Conservation (phyloP, 768 basidiomycete species). For the Coprinopsis cinerea region DNA sequence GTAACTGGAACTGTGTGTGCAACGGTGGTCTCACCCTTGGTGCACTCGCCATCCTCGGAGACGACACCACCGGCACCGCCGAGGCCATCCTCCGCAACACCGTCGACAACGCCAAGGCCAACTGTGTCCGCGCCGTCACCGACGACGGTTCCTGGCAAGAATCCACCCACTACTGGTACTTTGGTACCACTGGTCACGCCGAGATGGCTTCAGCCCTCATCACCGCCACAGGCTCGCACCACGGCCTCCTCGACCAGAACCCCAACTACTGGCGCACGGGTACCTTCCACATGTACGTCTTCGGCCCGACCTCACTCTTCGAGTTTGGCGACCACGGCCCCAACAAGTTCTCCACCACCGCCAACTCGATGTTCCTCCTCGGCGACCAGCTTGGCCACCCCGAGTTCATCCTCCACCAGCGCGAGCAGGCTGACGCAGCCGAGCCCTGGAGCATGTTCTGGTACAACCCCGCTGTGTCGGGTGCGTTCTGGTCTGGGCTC, state of each 20-base stretch:
- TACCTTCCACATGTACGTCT: constrained; percentile 84
- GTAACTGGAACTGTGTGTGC: constrained; percentile 99
- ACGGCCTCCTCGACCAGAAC: constrained; percentile 66
- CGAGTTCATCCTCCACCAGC: constrained; percentile 80
- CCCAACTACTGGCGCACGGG: constrained; percentile 68
- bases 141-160: constrained; percentile 90
- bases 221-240: constrained; percentile 82
- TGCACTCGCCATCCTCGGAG: constrained; percentile 83
- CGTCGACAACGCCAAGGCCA: constrained; percentile 65
- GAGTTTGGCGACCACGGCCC: constrained; percentile 83
- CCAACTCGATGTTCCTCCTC: constrained; percentile 83
- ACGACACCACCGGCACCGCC: constrained; percentile 74
- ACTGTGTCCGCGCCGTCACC: constrained; percentile 61
- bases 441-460: constrained; percentile 89
- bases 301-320: constrained; percentile 82
- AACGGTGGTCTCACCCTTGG: constrained; percentile 87
- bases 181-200: constrained; percentile 85
- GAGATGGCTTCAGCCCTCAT: constrained; percentile 82
- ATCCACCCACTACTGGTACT: constrained; percentile 94
- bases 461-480: constrained; percentile 79
- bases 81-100: constrained; percentile 59
- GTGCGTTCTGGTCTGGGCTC: constrained; percentile 89
- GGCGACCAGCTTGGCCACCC: constrained; percentile 65
- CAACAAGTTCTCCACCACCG: constrained; percentile 93
- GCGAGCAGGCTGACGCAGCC: constrained; percentile 77